Base-by-base conservation (phyloP, 805 yeast species). In the Blastobotrys muscicola region DNA sequence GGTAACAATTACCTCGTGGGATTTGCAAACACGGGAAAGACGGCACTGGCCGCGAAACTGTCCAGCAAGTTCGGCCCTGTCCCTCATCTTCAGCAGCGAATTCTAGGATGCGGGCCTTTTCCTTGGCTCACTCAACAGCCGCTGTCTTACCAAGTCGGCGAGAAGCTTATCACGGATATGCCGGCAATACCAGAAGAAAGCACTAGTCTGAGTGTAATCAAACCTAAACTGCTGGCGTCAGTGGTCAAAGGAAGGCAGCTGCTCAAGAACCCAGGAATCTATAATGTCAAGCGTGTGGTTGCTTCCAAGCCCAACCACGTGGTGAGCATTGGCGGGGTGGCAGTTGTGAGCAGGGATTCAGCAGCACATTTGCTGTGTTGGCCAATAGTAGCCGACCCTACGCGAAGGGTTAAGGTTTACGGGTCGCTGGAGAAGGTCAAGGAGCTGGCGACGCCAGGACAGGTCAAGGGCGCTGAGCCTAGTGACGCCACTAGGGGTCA, bases 21-120 rank as follows among this genome's bases (percentile, higher is more conserved):
- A 15, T 72, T 92, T 59, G 85, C 95, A 1, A 94, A 94, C 54
- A 86, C 90, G 2, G 96, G 96, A 48, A 85, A 85, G 53, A 80
- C 92, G 0, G 72, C 86, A 0, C 69, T 86, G 51, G 80, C 89
- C 0, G 62, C 78, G 52, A 82, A 87, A 0, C 60, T 84, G 26
- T 80, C 79, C 61, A 65, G 89, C 54, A 74, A 81, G 33, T 78
- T 81, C 55, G 87, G 80, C 13, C 14, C 23, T n/a, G n/a, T 34
- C n/a, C 13, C 38, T 5, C 20, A 40, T 14, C 15, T 33, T 14
- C 38, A 6, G 13, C 3, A 54, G 57, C 32, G 54, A 51, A 8
- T 61, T 64, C 29, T 58, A 73, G 6, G 76, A 1, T 55, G 66
- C 5, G 68, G 76, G 33, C 59, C 66, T 42, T 61, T 81, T 38